Base-by-base conservation (phyloP, 768 basidiomycete species). In the Suillus subluteus region DNA sequence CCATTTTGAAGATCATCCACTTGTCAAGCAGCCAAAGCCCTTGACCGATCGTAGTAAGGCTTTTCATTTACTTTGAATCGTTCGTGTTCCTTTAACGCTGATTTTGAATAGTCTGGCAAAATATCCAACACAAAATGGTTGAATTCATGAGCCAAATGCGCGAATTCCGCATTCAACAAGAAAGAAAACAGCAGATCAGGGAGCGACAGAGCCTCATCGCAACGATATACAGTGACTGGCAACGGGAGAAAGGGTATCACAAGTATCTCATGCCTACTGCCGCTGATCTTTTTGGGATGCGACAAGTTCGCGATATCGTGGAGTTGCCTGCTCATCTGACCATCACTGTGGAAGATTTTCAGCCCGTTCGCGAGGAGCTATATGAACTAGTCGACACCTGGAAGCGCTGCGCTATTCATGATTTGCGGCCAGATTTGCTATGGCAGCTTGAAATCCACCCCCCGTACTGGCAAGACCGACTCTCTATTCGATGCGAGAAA, bases 1-100 rank as follows among this genome's bases (percentile, higher is more conserved):
- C 74, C 83, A 30, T 69, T 50, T 13, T 66, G 59, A 62, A 32
- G 63, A 69, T n/a, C 68, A 69, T 65, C 35, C 63, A 21, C 38
- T 69, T 30, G 68, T 69, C 40, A 55, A 55, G 56, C 68, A 64
- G 41, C 62, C 68, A 21, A 69, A 48, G 38, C 54, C 44, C 23
- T 52, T 69, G 23, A 69, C 50, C 12, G 68, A 69, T 30, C 62
- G 56, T 15, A 65, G 68, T 69, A 48, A 50, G 68, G 13, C n/a
- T 15, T 32, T 26, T 32, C 12, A 16, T 62, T 26, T 62, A 7
- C 44, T 52, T 41, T 21, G 11, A 21, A 18, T 12, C 12, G 41
- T 18, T 62, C 16, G 16, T 37, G 16, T 58, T 58, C 32, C 38
- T 62, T 62, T 8, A 30, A 65, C 26, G 65, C 62, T 68, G 32